These are phyloP conservation scores for Trifolium fragiferum DNA, from an alignment of 306 rosid genomes.

Conservation along the genomic window DNA sequence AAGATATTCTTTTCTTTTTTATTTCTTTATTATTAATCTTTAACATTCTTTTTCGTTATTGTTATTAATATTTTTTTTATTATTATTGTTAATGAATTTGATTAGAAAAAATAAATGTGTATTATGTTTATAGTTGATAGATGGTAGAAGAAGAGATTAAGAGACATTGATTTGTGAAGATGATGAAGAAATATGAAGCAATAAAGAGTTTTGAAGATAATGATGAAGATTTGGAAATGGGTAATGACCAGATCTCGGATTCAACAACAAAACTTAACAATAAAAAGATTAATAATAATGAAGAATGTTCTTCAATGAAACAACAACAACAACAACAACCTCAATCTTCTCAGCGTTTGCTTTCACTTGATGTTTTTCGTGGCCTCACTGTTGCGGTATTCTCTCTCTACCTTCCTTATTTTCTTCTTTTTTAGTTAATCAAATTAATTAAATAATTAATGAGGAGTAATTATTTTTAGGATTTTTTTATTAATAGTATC, in stretches of 20 bases:
- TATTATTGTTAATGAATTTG: background rate
- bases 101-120: background rate
- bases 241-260: conserved; percentile 49
- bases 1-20: background rate
- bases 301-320: conserved; percentile 13
- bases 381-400: conserved; percentile 94
- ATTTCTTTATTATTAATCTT: background rate
- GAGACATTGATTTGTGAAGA: conserved; percentile 36
- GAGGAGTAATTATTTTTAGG: background rate
- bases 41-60: background rate
- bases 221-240: conserved; percentile 69
- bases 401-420: conserved; percentile 15
- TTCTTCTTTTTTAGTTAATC: background rate
- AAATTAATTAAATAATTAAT: background rate
- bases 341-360: conserved; percentile 59
- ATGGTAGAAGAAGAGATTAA: conserved; percentile 13
- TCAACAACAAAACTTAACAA: conserved; percentile 13
- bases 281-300: conserved; percentile 1
- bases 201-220: conserved; percentile 49
- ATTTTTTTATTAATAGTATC: background rate
- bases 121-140: background rate
- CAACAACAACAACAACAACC: conserved; percentile 14
- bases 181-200: conserved; percentile 52
- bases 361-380: conserved; percentile 92
- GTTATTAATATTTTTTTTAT: background rate